Base-by-base conservation (phyloP, 176 grass and related monocot genomes). In the Lolium multiflorum region DNA sequence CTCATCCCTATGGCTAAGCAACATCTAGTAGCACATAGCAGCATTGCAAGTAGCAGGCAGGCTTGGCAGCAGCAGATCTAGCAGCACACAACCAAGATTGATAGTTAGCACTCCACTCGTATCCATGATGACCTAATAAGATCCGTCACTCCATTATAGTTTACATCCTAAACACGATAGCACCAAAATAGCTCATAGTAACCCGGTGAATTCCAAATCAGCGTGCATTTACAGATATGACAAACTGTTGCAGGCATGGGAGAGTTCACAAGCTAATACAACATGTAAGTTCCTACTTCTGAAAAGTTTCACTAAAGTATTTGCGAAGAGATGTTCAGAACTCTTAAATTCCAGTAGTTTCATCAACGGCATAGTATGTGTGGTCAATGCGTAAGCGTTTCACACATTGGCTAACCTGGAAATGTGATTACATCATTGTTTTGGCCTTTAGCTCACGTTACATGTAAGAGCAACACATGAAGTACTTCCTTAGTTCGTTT, bases 381-480 rank as follows among this genome's bases (percentile, higher is more conserved):
- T 60, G 51, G 28, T 78, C 64, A 37, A 41, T 25, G 26, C 69
- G 21, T 41, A 61, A 60, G 26, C 41, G 5, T 86, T 76, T 71
- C 59, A 4, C 60, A 61, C 17, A 62, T 65, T 78, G 50, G 9
- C 31, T 51, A 35, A n/a, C n/a, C n/a, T 31, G 37, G 22, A 84
- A 35, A 63, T 74, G 41, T 84, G 69, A 82, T 77, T 62, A 76
- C 86, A 81, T 43, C 78, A 77, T 82, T 69, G 49, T 10, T 48
- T 58, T 59, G 71, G 14, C 62, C 15, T 74, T 85, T 52, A 54
- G 3, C 66, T 74, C 24, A 25, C 54, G 76, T 35, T 61, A 60
- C 21, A 82, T 78, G 64, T 46, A 61, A 44, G 49, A n/a, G n/a
- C 35, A 71, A 72, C n/a, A 72, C 20, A 82, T 77, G 55, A 61